These are phyloP conservation scores for Pestalotiopsis sp. DNA, from an alignment of 2,329 filamentous ascomycete genomes.

Conservation along the genomic window DNA sequence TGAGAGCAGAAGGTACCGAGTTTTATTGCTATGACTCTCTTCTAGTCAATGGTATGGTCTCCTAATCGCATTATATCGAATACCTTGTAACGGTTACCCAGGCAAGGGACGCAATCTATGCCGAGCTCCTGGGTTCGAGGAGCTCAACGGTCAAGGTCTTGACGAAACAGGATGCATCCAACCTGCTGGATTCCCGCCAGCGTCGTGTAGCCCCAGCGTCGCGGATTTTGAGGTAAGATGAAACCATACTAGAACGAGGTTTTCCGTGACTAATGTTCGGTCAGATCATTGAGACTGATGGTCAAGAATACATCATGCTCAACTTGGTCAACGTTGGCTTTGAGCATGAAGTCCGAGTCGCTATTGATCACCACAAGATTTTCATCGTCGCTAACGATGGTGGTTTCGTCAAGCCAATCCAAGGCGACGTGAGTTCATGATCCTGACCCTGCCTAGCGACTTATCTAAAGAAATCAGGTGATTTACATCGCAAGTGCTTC, in stretches of 20 bases:
- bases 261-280: neutral
- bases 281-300: slow-evolving; percentile 18
- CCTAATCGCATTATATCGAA: neutral
- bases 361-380: slow-evolving; percentile 25
- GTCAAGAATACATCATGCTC: slow-evolving; percentile 19
- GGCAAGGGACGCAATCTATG: slow-evolving; percentile 26
- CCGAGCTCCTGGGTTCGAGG: slow-evolving; percentile 14
- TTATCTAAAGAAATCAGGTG: neutral
- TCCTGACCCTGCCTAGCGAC: neutral
- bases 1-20: slow-evolving; percentile 19
- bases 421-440: slow-evolving; percentile 2
- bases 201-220: slow-evolving; percentile 7
- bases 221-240: slow-evolving; percentile 10
- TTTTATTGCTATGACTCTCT: slow-evolving; percentile 25
- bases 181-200: slow-evolving; percentile 8
- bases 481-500: slow-evolving; percentile 21
- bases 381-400: slow-evolving; percentile 24
- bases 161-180: slow-evolving; percentile 18
- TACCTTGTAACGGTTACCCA: neutral
- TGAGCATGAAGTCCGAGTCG: slow-evolving; percentile 17
- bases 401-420: slow-evolving; percentile 21
- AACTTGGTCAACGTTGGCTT: slow-evolving; percentile 20
- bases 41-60: slow-evolving; percentile 23
- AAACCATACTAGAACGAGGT: neutral
- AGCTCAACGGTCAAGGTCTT: slow-evolving; percentile 13